A percentile compares a stretch with the other conserved stretches of the same genome.
phyloP scores from a whole-genome alignment of 768 basidiomycete genomes.

The Cystofilobasidium bisporidii region DNA sequence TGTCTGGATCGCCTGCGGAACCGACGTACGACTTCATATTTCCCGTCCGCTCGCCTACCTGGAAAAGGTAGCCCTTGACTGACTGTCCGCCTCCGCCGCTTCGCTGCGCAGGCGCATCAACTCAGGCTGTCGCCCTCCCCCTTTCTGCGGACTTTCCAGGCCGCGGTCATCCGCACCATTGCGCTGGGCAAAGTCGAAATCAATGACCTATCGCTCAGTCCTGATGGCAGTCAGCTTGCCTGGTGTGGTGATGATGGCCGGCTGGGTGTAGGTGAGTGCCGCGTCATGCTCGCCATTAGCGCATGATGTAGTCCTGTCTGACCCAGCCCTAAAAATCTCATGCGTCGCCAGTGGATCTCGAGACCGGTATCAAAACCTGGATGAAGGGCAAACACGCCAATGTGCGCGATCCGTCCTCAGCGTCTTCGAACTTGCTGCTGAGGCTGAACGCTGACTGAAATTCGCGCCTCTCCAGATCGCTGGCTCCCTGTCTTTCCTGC shows the following conservation, averaged over 20 bases:
- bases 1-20: slow-evolving; percentile 22
- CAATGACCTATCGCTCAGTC: slow-evolving; percentile 12
- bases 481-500: slow-evolving; percentile 12
- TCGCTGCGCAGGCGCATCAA: not conserved
- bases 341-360: slow-evolving; percentile 6
- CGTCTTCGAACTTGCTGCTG: not conserved
- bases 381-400: slow-evolving; percentile 24
- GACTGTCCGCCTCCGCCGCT: not conserved
- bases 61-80: not conserved
- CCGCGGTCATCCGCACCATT: slow-evolving; percentile 8
- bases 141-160: slow-evolving; percentile 13
- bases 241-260: slow-evolving; percentile 19
- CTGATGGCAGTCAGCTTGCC: slow-evolving; percentile 4
- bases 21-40: no score
- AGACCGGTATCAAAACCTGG: slow-evolving; percentile 3
- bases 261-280: slow-evolving; percentile 7
- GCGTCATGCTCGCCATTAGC: not conserved
- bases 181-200: slow-evolving; percentile 9
- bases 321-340: no score
- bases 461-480: slow-evolving; percentile 2
- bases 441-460: no score
- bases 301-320: no score
- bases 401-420: no score
- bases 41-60: no score
- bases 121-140: slow-evolving; percentile 1